Evolutionary conservation across 768 basidiomycete species (phyloP).

Genomic region (Leccinum obscurum): DNA sequence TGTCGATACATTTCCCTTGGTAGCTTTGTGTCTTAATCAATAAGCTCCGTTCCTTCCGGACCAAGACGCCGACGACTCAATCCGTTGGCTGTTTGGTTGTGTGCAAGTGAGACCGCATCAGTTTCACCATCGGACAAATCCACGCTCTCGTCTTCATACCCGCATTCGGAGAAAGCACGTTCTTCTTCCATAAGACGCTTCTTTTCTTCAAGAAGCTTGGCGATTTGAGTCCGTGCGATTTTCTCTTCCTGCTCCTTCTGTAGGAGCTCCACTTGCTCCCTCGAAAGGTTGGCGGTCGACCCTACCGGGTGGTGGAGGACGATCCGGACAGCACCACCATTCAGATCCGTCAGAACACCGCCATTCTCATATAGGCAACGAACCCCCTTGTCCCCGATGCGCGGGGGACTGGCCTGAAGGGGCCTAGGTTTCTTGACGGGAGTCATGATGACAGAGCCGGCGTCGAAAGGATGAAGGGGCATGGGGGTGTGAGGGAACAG

Average conservation of each 20-base stretch:
- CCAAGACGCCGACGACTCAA: conserved; percentile 16
- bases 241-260: conserved; percentile 12
- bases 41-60: conserved; percentile 26
- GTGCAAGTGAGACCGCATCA: background rate
- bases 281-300: conserved; percentile 24
- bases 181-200: conserved; percentile 9
- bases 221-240: conserved; percentile 12
- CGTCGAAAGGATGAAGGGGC: conserved; percentile 21
- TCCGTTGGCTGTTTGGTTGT: background rate
- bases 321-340: conserved; percentile 16
- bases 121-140: conserved; percentile 8
- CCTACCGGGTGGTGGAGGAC: conserved; percentile 25
- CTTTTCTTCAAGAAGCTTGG: conserved; percentile 16
- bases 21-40: conserved; percentile 4
- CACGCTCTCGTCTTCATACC: conserved; percentile 23
- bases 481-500: conserved; percentile 24
- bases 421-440: conserved; percentile 30
- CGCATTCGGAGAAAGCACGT: conserved; percentile 2
- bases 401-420: conserved; percentile 29
- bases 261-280: conserved; percentile 25
- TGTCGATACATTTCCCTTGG: background rate
- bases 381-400: conserved; percentile 32
- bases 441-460: conserved; percentile 33
- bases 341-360: conserved; percentile 12
- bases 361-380: conserved; percentile 20